Evolutionary conservation across 345 rosid species (phyloP).

Genomic region (Stellera chamaejasme): DNA sequence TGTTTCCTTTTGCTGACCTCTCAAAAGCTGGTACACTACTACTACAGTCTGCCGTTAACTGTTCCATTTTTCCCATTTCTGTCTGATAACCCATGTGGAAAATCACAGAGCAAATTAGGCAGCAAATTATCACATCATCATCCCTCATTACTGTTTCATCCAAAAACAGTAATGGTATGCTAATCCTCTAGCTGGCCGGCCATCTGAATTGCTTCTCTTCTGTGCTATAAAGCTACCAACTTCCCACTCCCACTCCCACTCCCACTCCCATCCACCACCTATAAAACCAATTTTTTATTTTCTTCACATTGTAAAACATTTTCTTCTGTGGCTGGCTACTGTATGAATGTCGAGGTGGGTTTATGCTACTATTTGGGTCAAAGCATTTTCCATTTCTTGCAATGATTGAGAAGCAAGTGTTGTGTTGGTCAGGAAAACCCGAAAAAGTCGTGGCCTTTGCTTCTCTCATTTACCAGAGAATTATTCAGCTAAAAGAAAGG

Average conservation of each 20-base stretch:
- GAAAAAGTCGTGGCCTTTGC: not conserved
- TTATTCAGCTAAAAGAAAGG: not conserved
- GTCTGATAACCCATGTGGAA: not conserved
- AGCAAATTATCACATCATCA: constrained; percentile 10
- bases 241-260: not conserved
- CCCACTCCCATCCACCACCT: not conserved
- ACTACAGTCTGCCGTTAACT: not conserved
- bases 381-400: not conserved
- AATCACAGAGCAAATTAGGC: constrained; percentile 1
- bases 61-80: not conserved
- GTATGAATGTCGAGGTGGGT: constrained; percentile 24
- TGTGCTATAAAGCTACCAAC: not conserved
- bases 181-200: constrained; percentile 11
- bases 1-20: not conserved
- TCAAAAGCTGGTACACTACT: not conserved
- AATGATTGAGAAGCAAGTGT: not conserved
- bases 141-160: constrained; percentile 17
- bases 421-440: not conserved
- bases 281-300: too few relatives aligned
- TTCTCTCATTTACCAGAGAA: not conserved
- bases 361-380: not conserved
- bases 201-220: not conserved
- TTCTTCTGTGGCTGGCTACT: not conserved
- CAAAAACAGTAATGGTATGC: constrained; percentile 6
- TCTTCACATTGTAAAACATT: too few relatives aligned